Evolutionary conservation across 176 grass and related monocot genomes (phyloP).

Genomic region (Phragmites australis): DNA sequence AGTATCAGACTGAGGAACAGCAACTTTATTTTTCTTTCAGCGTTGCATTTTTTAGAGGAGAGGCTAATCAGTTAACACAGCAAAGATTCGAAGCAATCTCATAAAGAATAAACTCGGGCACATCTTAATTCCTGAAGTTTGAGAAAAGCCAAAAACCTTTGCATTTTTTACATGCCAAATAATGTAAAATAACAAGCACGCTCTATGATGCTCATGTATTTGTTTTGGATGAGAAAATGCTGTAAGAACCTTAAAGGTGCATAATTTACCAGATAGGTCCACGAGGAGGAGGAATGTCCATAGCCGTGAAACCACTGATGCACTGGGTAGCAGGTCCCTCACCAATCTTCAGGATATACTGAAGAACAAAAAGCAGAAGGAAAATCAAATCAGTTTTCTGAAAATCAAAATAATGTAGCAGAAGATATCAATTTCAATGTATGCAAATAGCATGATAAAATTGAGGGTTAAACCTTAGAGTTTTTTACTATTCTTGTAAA

Average conservation of each 20-base stretch:
- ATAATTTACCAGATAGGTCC: constrained; percentile 78
- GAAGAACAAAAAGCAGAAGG: constrained; percentile 20
- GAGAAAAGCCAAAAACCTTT: not conserved
- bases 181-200: not conserved
- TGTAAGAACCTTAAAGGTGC: not conserved
- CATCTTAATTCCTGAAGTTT: not conserved
- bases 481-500: too few relatives aligned
- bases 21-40: not conserved
- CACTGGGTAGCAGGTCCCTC: constrained; percentile 59
- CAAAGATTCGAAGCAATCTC: not conserved
- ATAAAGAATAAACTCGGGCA: not conserved
- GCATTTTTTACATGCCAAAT: not conserved
- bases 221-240: constrained; percentile 13
- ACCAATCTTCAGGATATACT: constrained; percentile 76
- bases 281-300: constrained; percentile 74
- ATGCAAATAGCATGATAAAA: not conserved
- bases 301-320: constrained; percentile 86
- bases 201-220: not conserved
- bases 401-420: not conserved
- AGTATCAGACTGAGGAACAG: not conserved
- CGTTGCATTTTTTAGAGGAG: not conserved
- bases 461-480: constrained; percentile 17
- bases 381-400: not conserved
- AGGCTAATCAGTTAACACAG: not conserved
- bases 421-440: not conserved